phyloP scores from a whole-genome alignment of 768 basidiomycete genomes.

The Inosperma sp. region DNA sequence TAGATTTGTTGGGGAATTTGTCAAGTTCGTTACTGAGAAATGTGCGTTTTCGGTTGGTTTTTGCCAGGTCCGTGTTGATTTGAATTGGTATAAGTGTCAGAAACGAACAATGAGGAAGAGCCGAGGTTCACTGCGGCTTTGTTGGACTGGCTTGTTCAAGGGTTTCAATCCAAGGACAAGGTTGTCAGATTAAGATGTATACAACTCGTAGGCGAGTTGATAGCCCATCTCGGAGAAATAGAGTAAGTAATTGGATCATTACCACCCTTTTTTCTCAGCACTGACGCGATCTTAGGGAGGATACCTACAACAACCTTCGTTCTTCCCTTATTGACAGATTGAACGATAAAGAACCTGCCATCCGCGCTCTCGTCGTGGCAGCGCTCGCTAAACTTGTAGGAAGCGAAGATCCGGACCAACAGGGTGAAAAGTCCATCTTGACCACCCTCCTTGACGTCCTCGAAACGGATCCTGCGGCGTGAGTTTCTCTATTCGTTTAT shows the following conservation, averaged over 20 bases:
- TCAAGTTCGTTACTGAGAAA: constrained; percentile 78
- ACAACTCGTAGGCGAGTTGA: constrained; percentile 80
- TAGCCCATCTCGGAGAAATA: constrained; percentile 79
- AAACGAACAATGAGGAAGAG: constrained; percentile 48
- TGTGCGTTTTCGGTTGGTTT: constrained; percentile 50
- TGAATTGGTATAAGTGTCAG: constrained; percentile 4
- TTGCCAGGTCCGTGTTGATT: not conserved
- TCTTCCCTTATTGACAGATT: constrained; percentile 70
- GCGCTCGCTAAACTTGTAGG: constrained; percentile 79
- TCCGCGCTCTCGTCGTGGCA: constrained; percentile 81
- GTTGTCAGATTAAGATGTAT: constrained; percentile 75
- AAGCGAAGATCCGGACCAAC: constrained; percentile 54
- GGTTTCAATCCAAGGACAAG: constrained; percentile 91
- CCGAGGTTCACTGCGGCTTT: constrained; percentile 66
- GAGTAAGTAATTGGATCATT: constrained; percentile 50
- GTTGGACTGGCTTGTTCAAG: constrained; percentile 70
- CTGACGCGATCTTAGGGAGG: constrained; percentile 55
- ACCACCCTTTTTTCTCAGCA: not conserved
- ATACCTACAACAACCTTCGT: constrained; percentile 67
- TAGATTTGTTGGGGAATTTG: constrained; percentile 83
- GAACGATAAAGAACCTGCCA: constrained; percentile 76
- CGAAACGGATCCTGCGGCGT: constrained; percentile 68
- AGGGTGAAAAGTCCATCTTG: constrained; percentile 48
- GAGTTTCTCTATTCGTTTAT: constrained; percentile 18
- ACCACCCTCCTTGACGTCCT: constrained; percentile 68